Conservation (phyloP, 257 asterid species). For the Primulina huaijiensis region DNA sequence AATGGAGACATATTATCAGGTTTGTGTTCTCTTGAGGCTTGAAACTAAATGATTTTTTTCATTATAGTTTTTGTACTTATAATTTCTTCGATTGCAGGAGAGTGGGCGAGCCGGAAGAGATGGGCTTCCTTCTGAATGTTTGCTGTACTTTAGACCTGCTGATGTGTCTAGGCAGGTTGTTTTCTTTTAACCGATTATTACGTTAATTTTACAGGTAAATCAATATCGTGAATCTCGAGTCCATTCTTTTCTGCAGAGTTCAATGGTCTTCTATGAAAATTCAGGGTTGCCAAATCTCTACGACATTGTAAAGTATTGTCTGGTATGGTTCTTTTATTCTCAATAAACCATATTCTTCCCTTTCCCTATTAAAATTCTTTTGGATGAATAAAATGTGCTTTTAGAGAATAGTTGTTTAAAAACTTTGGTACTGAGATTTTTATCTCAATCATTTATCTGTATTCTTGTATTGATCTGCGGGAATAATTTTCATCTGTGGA, state of each 20-base stretch:
- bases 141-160: slow-evolving; percentile 86
- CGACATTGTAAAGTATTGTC: slow-evolving; percentile 73
- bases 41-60: slow-evolving; percentile 25
- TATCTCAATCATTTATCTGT: no score
- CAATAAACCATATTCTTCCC: background rate
- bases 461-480: no score
- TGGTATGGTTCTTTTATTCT: slow-evolving; percentile 52
- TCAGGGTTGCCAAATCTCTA: slow-evolving; percentile 92
- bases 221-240: slow-evolving; percentile 22
- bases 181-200: slow-evolving; percentile 12
- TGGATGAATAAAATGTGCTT: slow-evolving; percentile 2
- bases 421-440: no score
- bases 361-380: background rate
- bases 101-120: slow-evolving; percentile 99
- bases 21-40: slow-evolving; percentile 29
- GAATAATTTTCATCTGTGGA: background rate
- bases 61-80: slow-evolving; percentile 26
- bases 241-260: slow-evolving; percentile 62
- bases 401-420: background rate
- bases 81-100: slow-evolving; percentile 56
- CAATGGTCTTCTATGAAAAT: slow-evolving; percentile 97
- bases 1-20: slow-evolving; percentile 99
- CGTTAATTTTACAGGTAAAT: slow-evolving; percentile 13
- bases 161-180: slow-evolving; percentile 95
- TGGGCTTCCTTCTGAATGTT: slow-evolving; percentile 97